These are phyloP conservation scores for Arachnomyces sp. DNA, from an alignment of 2,329 filamentous ascomycete genomes.

Conservation along the genomic window DNA sequence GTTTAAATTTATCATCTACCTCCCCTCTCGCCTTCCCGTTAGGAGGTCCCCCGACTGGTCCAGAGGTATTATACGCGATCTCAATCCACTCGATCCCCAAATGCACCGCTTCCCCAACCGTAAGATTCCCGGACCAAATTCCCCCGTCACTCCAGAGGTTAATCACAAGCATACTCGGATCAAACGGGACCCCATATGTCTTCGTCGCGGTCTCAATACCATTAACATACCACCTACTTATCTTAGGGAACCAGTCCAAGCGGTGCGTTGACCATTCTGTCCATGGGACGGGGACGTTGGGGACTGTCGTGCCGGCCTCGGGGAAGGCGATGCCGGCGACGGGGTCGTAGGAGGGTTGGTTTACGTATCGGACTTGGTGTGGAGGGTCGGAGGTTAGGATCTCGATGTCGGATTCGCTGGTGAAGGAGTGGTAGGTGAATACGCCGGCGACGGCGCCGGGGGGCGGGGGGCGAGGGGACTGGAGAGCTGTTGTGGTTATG, in stretches of 20 bases:
- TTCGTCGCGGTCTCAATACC: conserved; percentile 22
- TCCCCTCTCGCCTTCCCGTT: too few species aligned
- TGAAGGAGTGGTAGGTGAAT: conserved; percentile 41
- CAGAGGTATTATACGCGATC: conserved; percentile 28
- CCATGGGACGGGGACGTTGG: conserved; percentile 27
- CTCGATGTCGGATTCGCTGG: conserved; percentile 46
- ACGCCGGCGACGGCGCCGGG: conserved; percentile 43
- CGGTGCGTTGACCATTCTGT: conserved; percentile 34
- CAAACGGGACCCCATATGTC: conserved; percentile 27
- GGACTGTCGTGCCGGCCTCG: conserved; percentile 21
- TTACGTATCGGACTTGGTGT: conserved; percentile 35
- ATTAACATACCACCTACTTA: conserved; percentile 32
- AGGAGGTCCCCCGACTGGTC: too few species aligned
- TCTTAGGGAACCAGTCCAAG: conserved; percentile 31
- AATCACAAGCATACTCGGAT: conserved; percentile 30
- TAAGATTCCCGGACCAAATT: conserved; percentile 34
- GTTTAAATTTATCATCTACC: too few species aligned
- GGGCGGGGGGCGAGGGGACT: conserved; percentile 21
- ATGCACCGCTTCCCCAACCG: conserved; percentile 26
- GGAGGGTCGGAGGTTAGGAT: conserved; percentile 42
- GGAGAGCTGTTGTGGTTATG: conserved; percentile 1
- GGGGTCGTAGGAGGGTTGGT: conserved; percentile 36
- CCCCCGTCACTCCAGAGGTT: conserved; percentile 39
- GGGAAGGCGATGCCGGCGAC: conserved; percentile 25
- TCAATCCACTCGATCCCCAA: conserved; percentile 37